phyloP scores from a whole-genome alignment of 257 asterid species.

The Linaria vulgaris region DNA sequence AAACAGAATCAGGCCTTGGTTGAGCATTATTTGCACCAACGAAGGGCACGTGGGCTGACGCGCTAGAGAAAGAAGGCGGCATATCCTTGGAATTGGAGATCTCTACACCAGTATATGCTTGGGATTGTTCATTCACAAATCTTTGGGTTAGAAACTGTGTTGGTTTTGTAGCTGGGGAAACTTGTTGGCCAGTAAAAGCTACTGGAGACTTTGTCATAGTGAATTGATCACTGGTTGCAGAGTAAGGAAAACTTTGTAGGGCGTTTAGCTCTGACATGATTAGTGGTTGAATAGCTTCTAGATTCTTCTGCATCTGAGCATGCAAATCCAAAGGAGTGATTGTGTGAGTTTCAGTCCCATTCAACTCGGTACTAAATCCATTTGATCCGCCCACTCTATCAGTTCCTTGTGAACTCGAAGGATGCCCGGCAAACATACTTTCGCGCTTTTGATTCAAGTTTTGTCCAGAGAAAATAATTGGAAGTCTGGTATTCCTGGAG shows the following conservation, averaged over 20 bases:
- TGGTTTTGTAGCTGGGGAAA: conserved; percentile 29
- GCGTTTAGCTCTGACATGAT: conserved; percentile 36
- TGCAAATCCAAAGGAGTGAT: conserved; percentile 29
- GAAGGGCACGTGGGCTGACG: conserved; percentile 28
- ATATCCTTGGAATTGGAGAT: conserved; percentile 30
- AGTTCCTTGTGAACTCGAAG: conserved; percentile 36
- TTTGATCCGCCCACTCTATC: conserved; percentile 33
- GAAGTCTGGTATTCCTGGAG: conserved; percentile 33
- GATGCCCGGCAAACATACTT: conserved; percentile 36
- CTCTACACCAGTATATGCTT: conserved; percentile 33
- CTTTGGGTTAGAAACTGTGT: conserved; percentile 37
- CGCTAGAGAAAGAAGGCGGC: conserved; percentile 29
- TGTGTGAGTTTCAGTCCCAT: conserved; percentile 36
- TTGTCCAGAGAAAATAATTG: conserved; percentile 41
- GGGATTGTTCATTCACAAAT: conserved; percentile 42
- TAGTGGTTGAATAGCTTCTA: conserved; percentile 36
- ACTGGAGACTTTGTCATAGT: conserved; percentile 35
- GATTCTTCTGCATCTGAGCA: conserved; percentile 35
- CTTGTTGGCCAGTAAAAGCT: conserved; percentile 28
- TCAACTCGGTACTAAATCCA: conserved; percentile 38
- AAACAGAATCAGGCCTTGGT: conserved; percentile 26
- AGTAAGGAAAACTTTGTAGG: conserved; percentile 34
- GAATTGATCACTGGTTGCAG: conserved; percentile 37
- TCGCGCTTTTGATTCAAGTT: conserved; percentile 38
- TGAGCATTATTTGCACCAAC: conserved; percentile 26